A percentile compares a stretch with the other conserved stretches of the same genome.
Conservation (phyloP, 2,329 filamentous ascomycete genomes). For the Fusarium papillatum region DNA sequence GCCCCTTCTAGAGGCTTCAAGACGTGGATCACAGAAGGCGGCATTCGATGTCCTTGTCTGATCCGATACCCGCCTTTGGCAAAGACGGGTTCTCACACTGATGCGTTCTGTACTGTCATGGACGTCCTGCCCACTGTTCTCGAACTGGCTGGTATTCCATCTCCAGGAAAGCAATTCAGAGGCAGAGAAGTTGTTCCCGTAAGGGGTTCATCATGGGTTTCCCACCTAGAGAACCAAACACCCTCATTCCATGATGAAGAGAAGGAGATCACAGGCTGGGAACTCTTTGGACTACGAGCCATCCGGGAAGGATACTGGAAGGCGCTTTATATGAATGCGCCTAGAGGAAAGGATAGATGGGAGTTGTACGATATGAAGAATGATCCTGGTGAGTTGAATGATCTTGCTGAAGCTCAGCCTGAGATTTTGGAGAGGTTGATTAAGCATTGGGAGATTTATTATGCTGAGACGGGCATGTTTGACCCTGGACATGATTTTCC, state of each 20-base stretch:
- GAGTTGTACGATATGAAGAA: conserved; percentile 25
- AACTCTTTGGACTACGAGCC: conserved; percentile 65
- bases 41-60: conserved; percentile 33
- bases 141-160: conserved; percentile 58
- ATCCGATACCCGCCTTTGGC: conserved; percentile 46
- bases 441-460: conserved; percentile 27
- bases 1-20: conserved; percentile 55
- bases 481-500: conserved; percentile 21
- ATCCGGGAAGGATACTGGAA: conserved; percentile 70
- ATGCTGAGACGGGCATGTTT: conserved; percentile 30
- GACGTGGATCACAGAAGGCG: conserved; percentile 45
- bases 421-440: conserved; percentile 23
- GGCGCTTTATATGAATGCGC: conserved; percentile 47
- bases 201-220: conserved; percentile 54
- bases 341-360: conserved; percentile 28
- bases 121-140: conserved; percentile 63
- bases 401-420: conserved; percentile 11
- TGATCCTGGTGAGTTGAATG: conserved; percentile 21
- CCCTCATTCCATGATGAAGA: conserved; percentile 57
- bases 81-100: conserved; percentile 49
- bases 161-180: conserved; percentile 50
- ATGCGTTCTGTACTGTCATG: conserved; percentile 58
- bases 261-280: conserved; percentile 67
- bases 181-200: conserved; percentile 63
- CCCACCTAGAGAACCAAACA: conserved; percentile 46